Conservation (phyloP, 352 stramenopile genomes). For the Globisporangium alternatum region DNA sequence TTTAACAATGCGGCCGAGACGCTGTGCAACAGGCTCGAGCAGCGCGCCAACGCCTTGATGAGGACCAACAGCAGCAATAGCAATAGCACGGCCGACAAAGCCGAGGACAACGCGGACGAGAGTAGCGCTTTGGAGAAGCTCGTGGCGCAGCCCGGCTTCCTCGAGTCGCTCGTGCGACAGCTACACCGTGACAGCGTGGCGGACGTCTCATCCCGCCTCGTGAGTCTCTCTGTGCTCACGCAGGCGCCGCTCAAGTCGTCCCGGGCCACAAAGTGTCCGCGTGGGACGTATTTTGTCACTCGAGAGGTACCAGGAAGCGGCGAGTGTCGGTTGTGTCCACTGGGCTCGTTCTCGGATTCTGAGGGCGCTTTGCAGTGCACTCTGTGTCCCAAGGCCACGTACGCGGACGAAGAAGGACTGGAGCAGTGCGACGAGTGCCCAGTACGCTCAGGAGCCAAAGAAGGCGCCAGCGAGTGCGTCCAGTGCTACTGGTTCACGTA, state of each 20-base stretch:
- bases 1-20: neutral
- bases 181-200: slow-evolving; percentile 8
- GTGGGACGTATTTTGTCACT: slow-evolving; percentile 29
- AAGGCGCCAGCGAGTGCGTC: slow-evolving; percentile 36
- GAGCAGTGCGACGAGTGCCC: slow-evolving; percentile 36
- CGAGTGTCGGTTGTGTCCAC: slow-evolving; percentile 32
- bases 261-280: slow-evolving; percentile 26
- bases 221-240: slow-evolving; percentile 5
- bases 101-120: neutral
- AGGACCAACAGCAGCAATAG: neutral
- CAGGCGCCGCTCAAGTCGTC: slow-evolving; percentile 17
- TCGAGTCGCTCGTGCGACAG: slow-evolving; percentile 17
- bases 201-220: slow-evolving; percentile 13
- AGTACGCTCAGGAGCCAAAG: slow-evolving; percentile 27
- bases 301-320: neutral
- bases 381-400: slow-evolving; percentile 35
- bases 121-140: neutral
- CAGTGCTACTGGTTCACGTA: slow-evolving; percentile 52
- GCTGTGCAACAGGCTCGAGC: neutral
- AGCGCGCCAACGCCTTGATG: neutral
- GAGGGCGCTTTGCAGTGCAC: slow-evolving; percentile 35
- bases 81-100: neutral
- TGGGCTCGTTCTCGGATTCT: slow-evolving; percentile 27
- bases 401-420: slow-evolving; percentile 35
- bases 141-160: slow-evolving; percentile 8